Evolutionary conservation across 768 basidiomycete genomes (phyloP), one percentile per base, ranked within the genome.

Genomic region (Russula brevipes): DNA sequence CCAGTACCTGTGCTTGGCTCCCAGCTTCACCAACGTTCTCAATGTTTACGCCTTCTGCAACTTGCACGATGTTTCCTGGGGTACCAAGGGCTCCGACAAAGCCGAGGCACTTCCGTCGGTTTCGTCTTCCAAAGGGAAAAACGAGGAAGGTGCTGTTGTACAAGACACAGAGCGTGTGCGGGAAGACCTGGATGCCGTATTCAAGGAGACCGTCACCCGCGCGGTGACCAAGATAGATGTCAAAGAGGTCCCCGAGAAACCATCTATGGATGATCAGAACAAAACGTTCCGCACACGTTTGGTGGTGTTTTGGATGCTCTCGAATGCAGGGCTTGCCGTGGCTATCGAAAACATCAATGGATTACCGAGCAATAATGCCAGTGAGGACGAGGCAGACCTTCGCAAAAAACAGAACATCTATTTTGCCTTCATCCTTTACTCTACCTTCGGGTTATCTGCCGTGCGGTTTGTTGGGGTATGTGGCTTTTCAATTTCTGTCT

Each of bases 21-120:
- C 92, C 1, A 91, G 89, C 69, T 96, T 96, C 77, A 94, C 88
- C 41, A 98, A 97, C 72, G 88, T 98, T 50, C 82, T 96, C 69
- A 96, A 96, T 75, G 91, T 95, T 42, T 98, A 98, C 73, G 94
- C 95, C 0, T 98, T 98, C 80, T 97, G 94, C 76, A 97, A 97
- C 76, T 77, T 97, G 75, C 93, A 93, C 73, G 94, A 94, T 74
- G 90, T 92, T 19, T 91, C 88, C 14, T 95, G 94, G 94, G 94
- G 94, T 76, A 96, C 94, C 10, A 94, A 95, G 76, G 94, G 92
- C 54, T 89, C 87, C 59, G 96, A 98, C 77, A 95, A 95, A 74
- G 94, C 88, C 3, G 95, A 97, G 70, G 87, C 87, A 4, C 79
- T 98, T 9, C 95, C 95, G 2, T 90, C 93, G 0, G 84, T 96